These are phyloP conservation scores for Phytopythium boreale DNA, from an alignment of 352 stramenopile genomes.

Conservation along the genomic window DNA sequence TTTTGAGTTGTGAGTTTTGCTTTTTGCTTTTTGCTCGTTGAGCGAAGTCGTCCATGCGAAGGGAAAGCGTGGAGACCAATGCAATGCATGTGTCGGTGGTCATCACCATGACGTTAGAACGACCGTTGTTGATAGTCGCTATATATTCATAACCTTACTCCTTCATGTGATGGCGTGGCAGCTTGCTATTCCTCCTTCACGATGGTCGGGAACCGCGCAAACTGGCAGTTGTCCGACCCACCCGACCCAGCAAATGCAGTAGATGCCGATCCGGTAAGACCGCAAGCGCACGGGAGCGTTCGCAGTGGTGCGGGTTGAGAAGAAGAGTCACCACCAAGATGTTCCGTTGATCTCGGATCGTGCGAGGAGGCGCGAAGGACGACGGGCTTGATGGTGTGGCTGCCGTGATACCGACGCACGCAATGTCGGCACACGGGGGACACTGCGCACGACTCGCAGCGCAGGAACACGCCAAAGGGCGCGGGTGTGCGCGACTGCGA, in stretches of 20 bases:
- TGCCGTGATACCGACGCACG: conserved; percentile 41
- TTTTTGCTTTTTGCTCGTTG: background rate
- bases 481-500: conserved; percentile 23
- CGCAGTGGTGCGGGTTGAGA: background rate
- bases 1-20: background rate
- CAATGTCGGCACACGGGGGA: conserved; percentile 53
- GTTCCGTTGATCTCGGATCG: background rate
- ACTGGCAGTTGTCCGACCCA: background rate
- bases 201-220: background rate
- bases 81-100: background rate
- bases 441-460: conserved; percentile 39
- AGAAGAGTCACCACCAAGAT: too few species aligned
- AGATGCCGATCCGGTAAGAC: background rate
- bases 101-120: background rate
- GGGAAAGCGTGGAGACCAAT: background rate
- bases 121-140: background rate
- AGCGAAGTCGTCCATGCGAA: background rate
- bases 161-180: too few species aligned
- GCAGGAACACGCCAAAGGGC: conserved; percentile 40
- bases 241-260: background rate
- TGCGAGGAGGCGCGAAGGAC: background rate
- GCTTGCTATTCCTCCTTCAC: background rate
- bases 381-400: conserved; percentile 26
- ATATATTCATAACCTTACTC: too few species aligned
- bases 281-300: background rate